Evolutionary conservation across 495 filamentous ascomycete species (phyloP), one percentile per base, ranked within the genome.

Genomic region (Terfezia claveryi): DNA sequence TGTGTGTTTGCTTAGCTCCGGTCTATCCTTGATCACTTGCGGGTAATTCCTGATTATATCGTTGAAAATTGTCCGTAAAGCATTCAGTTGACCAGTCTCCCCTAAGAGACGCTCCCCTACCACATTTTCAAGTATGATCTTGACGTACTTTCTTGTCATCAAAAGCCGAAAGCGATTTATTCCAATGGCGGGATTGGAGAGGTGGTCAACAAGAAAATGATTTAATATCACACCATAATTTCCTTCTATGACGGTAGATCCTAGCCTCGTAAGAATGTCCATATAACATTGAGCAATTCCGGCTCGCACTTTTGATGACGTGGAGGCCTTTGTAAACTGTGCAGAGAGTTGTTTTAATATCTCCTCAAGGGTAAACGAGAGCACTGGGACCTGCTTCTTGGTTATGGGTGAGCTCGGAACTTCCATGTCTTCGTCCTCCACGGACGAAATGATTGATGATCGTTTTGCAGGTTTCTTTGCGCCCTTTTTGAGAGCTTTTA

Each of bases 11-110:
- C 75, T 80, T 17, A 92, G 91, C 60, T 95, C 89, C 0, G 85
- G 79, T 50, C 82, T 79, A 61, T 99, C 91, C 66, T 93, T 92
- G 51, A 96, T 70, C 11, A 83, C 83, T 64, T 94, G 86, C 2
- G 91, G 92, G 53, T 91, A 96, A 62, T 96, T 91, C 66, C 92
- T 96, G 49, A 96, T 74, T 49, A 93, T 73, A 57, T 85, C 79
- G 64, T 94, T 95, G 61, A 94, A 76, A 51, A 99, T 69, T 58
- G 76, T 78, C 58, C 78, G 86, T 7, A 87, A 83, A 36, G 85
- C 87, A 60, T 79, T 80, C 51, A 84, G 71, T 58, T 92, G 87
- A 7, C 86, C 88, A 23, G 83, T 81, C 64, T 96, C 91, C 2
- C 87, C 85, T 4, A 99, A 76, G 53, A 94, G 79, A 59, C 80